Evolutionary conservation across 257 asterid species (phyloP).

Genomic region (Echites panduratus): DNA sequence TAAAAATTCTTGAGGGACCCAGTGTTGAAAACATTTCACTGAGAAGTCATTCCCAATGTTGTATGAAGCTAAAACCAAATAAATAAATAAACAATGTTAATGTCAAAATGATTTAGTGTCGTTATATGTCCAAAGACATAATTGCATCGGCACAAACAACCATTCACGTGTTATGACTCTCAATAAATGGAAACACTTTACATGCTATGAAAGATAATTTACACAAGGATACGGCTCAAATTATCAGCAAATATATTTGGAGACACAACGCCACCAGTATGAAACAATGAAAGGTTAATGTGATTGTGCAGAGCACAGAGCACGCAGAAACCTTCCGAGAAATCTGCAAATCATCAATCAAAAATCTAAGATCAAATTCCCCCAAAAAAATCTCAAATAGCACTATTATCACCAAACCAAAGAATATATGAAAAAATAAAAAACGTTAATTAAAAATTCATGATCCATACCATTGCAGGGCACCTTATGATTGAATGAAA

Average conservation of each 20-base stretch:
- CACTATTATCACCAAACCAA: background rate
- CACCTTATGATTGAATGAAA: conserved; percentile 22
- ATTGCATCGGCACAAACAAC: background rate
- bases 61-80: background rate
- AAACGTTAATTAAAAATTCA: background rate
- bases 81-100: background rate
- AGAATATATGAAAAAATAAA: background rate
- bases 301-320: conserved; percentile 50
- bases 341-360: conserved; percentile 38
- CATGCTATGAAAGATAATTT: background rate
- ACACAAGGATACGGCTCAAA: conserved; percentile 71
- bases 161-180: background rate
- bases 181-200: background rate
- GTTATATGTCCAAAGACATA: background rate
- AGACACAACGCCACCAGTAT: conserved; percentile 25
- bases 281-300: conserved; percentile 34
- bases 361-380: background rate
- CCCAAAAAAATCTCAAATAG: background rate
- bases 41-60: background rate
- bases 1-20: background rate
- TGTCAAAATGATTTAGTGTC: background rate
- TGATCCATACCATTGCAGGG: conserved; percentile 40
- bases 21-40: no score
- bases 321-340: conserved; percentile 36
- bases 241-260: conserved; percentile 55